A percentile compares a stretch with the other conserved stretches of the same genome.
These are phyloP conservation scores for Salix caprea DNA, from an alignment of 345 rosid genomes.

Conservation along the genomic window DNA sequence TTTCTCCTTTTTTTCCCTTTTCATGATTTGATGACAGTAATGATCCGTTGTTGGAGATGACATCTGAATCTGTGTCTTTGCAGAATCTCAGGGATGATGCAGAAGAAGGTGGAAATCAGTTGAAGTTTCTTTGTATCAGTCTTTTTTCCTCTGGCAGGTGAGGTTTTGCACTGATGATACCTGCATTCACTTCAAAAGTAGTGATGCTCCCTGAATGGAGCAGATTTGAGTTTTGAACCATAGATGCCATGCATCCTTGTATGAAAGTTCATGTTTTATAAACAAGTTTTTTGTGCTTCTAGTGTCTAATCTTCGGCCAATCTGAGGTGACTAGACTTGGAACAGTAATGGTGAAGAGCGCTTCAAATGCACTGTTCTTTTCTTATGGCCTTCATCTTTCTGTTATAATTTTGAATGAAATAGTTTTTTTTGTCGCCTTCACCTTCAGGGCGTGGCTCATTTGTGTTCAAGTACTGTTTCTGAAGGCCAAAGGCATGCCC, in stretches of 20 bases:
- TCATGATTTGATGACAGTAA: slow-evolving; percentile 1
- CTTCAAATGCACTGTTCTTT: too few species aligned
- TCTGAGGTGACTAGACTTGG: background rate
- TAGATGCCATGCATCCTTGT: too few species aligned
- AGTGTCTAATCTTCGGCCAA: background rate
- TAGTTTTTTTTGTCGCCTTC: background rate
- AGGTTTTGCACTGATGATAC: background rate
- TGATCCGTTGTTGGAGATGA: background rate
- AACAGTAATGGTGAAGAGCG: background rate
- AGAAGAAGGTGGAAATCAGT: slow-evolving; percentile 17
- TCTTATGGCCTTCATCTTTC: background rate
- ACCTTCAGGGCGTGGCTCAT: background rate
- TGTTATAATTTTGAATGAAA: background rate
- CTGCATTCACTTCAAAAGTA: background rate
- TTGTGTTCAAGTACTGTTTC: background rate
- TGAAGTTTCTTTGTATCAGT: slow-evolving; percentile 4
- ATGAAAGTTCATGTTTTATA: background rate
- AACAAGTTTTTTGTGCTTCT: background rate
- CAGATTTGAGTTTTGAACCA: too few species aligned
- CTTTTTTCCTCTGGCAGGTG: slow-evolving; percentile 14
- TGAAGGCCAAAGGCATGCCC: background rate
- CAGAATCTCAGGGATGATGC: slow-evolving; percentile 37
- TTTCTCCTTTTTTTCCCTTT: background rate
- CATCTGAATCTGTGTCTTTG: slow-evolving; percentile 1
- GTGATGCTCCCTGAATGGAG: background rate